A percentile compares a stretch with the other conserved stretches of the same genome.
Evolutionary conservation across 2,329 filamentous ascomycete species (phyloP).

Genomic region (Aspergillus tubingensis): DNA sequence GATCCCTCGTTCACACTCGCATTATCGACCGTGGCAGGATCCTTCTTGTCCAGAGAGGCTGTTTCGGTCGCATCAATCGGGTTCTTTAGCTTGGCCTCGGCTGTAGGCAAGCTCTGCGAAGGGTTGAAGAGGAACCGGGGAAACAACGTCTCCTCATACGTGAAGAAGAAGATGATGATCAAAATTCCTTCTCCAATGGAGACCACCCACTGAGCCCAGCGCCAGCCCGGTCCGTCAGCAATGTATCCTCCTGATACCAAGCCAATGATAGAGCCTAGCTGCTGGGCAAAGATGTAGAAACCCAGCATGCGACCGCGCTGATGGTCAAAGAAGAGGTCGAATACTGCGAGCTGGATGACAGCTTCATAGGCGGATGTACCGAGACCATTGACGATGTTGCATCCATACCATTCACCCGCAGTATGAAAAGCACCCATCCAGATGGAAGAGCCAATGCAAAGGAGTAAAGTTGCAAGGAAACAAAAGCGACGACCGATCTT

Average conservation of each 20-base stretch:
- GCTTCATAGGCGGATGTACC: constrained; percentile 35
- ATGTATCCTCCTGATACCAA: constrained; percentile 41
- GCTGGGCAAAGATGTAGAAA: constrained; percentile 43
- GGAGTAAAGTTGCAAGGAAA: constrained; percentile 37
- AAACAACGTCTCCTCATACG: constrained; percentile 2
- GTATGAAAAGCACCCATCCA: constrained; percentile 33
- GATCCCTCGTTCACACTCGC: not conserved
- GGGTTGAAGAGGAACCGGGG: constrained; percentile 3
- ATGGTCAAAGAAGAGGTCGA: constrained; percentile 44
- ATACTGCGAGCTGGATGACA: constrained; percentile 42
- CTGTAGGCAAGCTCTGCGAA: not conserved
- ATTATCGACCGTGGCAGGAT: not conserved
- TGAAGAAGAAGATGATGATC: constrained; percentile 4
- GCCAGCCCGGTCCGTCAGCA: constrained; percentile 37
- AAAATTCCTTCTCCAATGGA: constrained; percentile 2
- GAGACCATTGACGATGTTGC: constrained; percentile 21
- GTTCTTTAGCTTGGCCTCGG: not conserved
- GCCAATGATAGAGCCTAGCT: constrained; percentile 41
- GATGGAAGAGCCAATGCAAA: constrained; percentile 32
- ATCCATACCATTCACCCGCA: constrained; percentile 34
- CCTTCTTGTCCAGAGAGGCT: not conserved
- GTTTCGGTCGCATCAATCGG: not conserved
- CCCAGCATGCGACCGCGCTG: constrained; percentile 41
- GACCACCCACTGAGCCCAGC: constrained; percentile 27
- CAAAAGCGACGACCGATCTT: constrained; percentile 38